These are phyloP conservation scores for Ulmus americana DNA, from an alignment of 331 rosid genomes.

Conservation along the genomic window DNA sequence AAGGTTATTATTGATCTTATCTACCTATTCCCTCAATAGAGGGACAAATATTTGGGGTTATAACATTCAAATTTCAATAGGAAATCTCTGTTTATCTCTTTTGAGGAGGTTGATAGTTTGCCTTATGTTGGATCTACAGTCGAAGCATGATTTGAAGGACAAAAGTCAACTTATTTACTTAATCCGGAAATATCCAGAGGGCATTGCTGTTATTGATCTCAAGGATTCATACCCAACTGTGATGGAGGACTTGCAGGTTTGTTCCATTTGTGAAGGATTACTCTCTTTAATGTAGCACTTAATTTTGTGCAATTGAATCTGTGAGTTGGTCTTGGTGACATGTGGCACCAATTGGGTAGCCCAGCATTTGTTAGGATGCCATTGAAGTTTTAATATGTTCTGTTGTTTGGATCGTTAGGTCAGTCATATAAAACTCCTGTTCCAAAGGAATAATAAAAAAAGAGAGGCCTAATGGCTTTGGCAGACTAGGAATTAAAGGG, in stretches of 20 bases:
- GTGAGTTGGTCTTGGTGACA: too few relatives aligned
- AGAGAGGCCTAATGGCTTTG: too few relatives aligned
- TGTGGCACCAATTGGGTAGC: too few relatives aligned
- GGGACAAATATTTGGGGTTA: background rate
- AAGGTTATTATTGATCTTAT: slow-evolving; percentile 46
- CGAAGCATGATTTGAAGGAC: slow-evolving; percentile 75
- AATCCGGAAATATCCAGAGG: slow-evolving; percentile 77
- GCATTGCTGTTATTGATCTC: slow-evolving; percentile 93
- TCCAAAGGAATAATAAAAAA: too few relatives aligned
- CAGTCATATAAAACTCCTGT: too few relatives aligned
- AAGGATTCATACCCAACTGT: slow-evolving; percentile 85
- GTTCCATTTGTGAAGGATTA: slow-evolving; percentile 7
- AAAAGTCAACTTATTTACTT: slow-evolving; percentile 62
- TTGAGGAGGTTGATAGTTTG: slow-evolving; percentile 25
- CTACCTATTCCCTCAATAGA: background rate
- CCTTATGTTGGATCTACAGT: slow-evolving; percentile 35
- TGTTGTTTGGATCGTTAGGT: too few relatives aligned
- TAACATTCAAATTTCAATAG: slow-evolving; percentile 13
- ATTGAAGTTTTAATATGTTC: too few relatives aligned
- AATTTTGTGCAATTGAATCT: too few relatives aligned
- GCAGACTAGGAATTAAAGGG: too few relatives aligned
- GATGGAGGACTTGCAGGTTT: slow-evolving; percentile 93
- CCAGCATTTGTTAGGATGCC: too few relatives aligned
- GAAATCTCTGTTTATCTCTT: background rate
- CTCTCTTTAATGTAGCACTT: too few relatives aligned